These are phyloP conservation scores for Candida namnaoensis DNA, from an alignment of 805 yeast genomes.

Conservation along the genomic window DNA sequence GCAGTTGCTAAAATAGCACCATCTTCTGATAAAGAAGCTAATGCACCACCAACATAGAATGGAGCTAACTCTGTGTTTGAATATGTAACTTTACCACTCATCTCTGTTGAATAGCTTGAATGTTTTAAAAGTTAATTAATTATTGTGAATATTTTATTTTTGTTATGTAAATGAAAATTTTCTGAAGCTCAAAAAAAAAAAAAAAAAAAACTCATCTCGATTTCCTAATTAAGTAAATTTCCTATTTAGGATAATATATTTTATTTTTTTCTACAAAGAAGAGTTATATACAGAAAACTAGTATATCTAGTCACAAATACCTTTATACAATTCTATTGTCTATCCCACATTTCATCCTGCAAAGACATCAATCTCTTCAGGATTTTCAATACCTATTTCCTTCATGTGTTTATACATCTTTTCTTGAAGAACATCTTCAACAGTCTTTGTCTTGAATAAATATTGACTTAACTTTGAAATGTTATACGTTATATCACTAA, in stretches of 20 bases:
- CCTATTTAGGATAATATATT: too few relatives aligned
- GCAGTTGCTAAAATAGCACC: conserved; percentile 71
- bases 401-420: conserved; percentile 14
- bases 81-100: conserved; percentile 25
- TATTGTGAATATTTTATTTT: too few relatives aligned
- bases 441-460: conserved; percentile 12
- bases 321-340: too few relatives aligned
- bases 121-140: too few relatives aligned
- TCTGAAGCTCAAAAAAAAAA: too few relatives aligned
- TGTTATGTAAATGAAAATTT: too few relatives aligned
- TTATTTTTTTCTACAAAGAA: too few relatives aligned
- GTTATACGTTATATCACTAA: conserved; percentile 14
- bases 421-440: conserved; percentile 15
- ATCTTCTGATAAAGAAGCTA: conserved; percentile 58
- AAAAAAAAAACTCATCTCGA: too few relatives aligned
- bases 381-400: conserved; percentile 16
- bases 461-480: conserved; percentile 9
- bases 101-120: background rate
- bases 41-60: conserved; percentile 78
- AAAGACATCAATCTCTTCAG: conserved; percentile 12
- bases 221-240: too few relatives aligned
- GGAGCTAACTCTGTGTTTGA: conserved; percentile 51
- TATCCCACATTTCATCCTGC: conserved; percentile 5
- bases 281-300: too few relatives aligned
- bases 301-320: too few relatives aligned